phyloP scores from a whole-genome alignment of 2,329 filamentous ascomycete species.

The Colletotrichum eleusines region DNA sequence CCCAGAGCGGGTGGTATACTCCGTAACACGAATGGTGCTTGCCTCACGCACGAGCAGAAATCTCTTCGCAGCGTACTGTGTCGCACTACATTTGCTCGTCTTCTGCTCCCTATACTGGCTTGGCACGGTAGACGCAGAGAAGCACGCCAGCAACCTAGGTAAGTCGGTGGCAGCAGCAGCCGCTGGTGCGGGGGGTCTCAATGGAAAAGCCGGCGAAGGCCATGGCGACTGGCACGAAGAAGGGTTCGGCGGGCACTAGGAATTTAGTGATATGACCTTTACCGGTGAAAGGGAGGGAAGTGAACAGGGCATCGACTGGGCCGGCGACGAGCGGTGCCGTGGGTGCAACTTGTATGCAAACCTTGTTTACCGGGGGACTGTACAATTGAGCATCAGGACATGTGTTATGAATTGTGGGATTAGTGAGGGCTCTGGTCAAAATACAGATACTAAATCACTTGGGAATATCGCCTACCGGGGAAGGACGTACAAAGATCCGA shows the following conservation, averaged over 20 bases:
- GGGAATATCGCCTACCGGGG: constrained; percentile 4
- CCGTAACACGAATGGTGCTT: constrained; percentile 89
- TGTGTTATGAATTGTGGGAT: constrained; percentile 25
- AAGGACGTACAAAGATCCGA: constrained; percentile 11
- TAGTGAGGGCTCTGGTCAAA: constrained; percentile 26
- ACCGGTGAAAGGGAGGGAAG: neutral
- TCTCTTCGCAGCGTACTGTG: constrained; percentile 91
- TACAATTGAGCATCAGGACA: constrained; percentile 26
- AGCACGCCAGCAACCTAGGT: constrained; percentile 69
- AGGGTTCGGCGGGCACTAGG: constrained; percentile 62
- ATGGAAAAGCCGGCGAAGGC: constrained; percentile 48
- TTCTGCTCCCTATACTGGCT: constrained; percentile 90
- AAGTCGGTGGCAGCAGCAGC: constrained; percentile 58
- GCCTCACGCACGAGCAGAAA: constrained; percentile 92
- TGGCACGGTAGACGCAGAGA: constrained; percentile 74
- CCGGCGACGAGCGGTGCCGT: neutral
- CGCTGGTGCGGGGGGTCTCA: constrained; percentile 49
- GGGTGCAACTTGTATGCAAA: constrained; percentile 7
- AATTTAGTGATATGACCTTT: constrained; percentile 3
- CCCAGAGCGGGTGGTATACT: constrained; percentile 90
- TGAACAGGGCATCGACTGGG: neutral
- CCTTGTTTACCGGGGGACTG: constrained; percentile 19
- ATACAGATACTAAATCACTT: constrained; percentile 24
- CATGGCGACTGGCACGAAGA: constrained; percentile 74
- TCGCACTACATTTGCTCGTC: constrained; percentile 88